Evolutionary conservation across 2,329 filamentous ascomycete species (phyloP), one percentile per base, ranked within the genome.

Genomic region (Nannizziopsis arthrosporioides): DNA sequence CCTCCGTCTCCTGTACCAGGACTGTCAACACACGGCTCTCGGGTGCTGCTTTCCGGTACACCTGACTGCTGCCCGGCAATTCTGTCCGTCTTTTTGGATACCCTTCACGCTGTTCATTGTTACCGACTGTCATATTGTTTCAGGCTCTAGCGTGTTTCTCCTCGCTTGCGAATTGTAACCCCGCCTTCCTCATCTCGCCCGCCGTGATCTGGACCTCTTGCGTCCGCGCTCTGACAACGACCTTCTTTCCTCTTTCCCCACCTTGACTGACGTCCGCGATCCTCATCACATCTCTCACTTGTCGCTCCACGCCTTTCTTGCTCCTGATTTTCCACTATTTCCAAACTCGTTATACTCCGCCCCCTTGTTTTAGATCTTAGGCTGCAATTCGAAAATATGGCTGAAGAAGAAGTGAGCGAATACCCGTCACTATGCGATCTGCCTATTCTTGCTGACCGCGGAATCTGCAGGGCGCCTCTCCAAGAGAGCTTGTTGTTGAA

Each of bases 401-500:
- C 66, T 42, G 68, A 69, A 47, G 61, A 65, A 15, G 68, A 71
- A 55, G 69, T 71, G 56, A 54, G 60, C 53, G 12, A 6, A 15
- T 12, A 15, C 14, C 27, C 11, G 2, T n/a, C 27, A 5, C 5
- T 5, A 15, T 17, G 9, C 11, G 12, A 12, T 32, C 14, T 46
- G 19, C 22, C n/a, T 11, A 49, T 22, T 14, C 42, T 53, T 48
- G 53, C 40, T 47, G 36, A 50, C 27, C 27, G 19, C 37, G 44
- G 18, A 34, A 38, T 14, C 42, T 27, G 5, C 59, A 94, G 84
- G 92, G 90, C 64, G 90, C 90, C 57, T 85, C 85, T 51, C 79
- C 81, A 41, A 76, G 82, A 65, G 90, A 96, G 72, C 78, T 85
- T 61, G 78, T 96, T 58, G 80, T 96, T 68, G 90, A 94, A 72